Conservation (phyloP, 2,329 filamentous ascomycete genomes). For the Fulvia fulva region DNA sequence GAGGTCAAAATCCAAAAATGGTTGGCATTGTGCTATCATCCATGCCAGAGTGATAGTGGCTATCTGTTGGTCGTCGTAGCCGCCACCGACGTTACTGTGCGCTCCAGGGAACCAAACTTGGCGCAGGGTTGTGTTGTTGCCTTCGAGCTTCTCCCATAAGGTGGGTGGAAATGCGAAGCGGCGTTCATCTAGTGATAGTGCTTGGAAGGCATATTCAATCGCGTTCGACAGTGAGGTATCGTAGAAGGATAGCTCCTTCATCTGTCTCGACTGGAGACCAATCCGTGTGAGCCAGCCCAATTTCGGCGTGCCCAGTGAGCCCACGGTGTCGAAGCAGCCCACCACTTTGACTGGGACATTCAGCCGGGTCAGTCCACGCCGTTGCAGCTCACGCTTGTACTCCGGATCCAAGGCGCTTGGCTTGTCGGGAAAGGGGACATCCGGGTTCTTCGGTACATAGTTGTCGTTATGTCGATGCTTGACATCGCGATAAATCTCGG, state of each 20-base stretch:
- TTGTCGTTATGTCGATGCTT: constrained; percentile 41
- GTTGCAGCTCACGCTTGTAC: constrained; percentile 41
- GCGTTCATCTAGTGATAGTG: constrained; percentile 42
- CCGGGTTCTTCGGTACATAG: constrained; percentile 44
- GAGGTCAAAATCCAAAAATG: constrained; percentile 46
- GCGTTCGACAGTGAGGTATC: constrained; percentile 43
- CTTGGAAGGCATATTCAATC: constrained; percentile 44
- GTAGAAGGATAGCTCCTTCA: constrained; percentile 43
- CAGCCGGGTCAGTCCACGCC: constrained; percentile 32
- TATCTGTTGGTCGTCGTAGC: constrained; percentile 44
- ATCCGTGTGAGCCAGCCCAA: constrained; percentile 39
- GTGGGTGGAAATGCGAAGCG: constrained; percentile 40
- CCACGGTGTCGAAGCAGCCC: constrained; percentile 46
- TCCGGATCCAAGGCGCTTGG: constrained; percentile 41
- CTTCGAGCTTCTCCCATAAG: constrained; percentile 42
- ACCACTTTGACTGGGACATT: constrained; percentile 40
- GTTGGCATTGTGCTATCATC: constrained; percentile 53
- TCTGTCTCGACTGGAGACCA: constrained; percentile 31
- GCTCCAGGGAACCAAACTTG: constrained; percentile 50
- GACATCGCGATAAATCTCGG: constrained; percentile 47
- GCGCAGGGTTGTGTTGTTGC: constrained; percentile 42
- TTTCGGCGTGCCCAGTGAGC: constrained; percentile 44
- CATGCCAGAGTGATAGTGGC: constrained; percentile 53
- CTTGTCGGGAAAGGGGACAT: constrained; percentile 46
- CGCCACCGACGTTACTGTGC: constrained; percentile 46